phyloP scores from a whole-genome alignment of 2,329 filamentous ascomycete genomes.

The Neonectria punicea region DNA sequence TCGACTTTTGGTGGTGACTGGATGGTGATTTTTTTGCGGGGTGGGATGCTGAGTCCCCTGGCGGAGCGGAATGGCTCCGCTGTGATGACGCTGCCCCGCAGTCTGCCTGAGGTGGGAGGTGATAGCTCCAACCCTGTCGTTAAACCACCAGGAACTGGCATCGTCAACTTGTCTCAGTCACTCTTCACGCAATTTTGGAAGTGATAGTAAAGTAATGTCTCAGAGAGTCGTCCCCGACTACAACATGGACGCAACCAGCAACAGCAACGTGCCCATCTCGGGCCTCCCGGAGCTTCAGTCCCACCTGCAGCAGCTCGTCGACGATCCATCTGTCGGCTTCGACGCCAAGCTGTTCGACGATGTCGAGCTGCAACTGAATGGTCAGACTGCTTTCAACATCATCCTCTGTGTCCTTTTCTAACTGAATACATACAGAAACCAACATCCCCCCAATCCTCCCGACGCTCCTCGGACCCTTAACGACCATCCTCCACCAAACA shows the following conservation, averaged over 20 bases:
- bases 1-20: constrained; percentile 5
- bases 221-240: constrained; percentile 49
- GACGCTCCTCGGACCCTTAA: constrained; percentile 64
- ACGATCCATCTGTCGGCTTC: constrained; percentile 55
- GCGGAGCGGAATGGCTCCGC: constrained; percentile 21
- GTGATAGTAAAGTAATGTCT: constrained; percentile 37
- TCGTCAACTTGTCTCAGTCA: neutral
- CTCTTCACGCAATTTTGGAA: neutral
- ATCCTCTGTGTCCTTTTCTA: neutral
- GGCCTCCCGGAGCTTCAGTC: constrained; percentile 64
- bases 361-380: constrained; percentile 68
- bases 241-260: constrained; percentile 47
- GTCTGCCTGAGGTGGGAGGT: neutral
- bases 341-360: constrained; percentile 66
- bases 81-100: constrained; percentile 27
- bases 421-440: constrained; percentile 50
- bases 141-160: neutral
- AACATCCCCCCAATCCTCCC: constrained; percentile 65
- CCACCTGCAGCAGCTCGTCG: constrained; percentile 63
- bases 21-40: constrained; percentile 37
- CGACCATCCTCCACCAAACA: constrained; percentile 62
- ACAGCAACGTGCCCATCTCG: constrained; percentile 51
- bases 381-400: constrained; percentile 42
- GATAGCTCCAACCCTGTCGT: neutral
- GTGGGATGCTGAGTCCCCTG: constrained; percentile 25